phyloP scores from a whole-genome alignment of 805 yeast species.

The Saccharomycopsis javanensis region DNA sequence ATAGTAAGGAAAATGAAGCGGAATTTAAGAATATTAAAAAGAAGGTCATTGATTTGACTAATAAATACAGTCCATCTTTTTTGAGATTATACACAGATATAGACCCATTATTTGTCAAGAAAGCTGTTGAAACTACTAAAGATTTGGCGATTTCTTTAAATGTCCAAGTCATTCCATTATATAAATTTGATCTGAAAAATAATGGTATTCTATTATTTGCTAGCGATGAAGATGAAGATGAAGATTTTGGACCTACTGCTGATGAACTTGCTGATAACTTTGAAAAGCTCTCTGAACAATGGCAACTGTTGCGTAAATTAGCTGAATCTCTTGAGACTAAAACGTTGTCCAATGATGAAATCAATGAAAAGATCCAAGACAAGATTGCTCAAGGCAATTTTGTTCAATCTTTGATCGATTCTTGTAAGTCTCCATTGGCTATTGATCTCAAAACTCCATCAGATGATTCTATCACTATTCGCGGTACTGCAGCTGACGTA shows the following conservation, averaged over 20 bases:
- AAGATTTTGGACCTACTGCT: conserved; percentile 65
- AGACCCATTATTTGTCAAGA: conserved; percentile 47
- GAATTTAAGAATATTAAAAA: conserved; percentile 55
- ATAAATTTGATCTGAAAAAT: conserved; percentile 29
- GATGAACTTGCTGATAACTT: conserved; percentile 51
- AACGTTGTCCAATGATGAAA: conserved; percentile 27
- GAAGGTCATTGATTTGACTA: conserved; percentile 63
- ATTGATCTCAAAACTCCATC: conserved; percentile 41
- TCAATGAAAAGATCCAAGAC: conserved; percentile 14
- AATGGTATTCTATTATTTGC: conserved; percentile 47
- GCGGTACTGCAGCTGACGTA: conserved; percentile 64
- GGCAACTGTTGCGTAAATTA: conserved; percentile 49
- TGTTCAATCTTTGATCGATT: conserved; percentile 25
- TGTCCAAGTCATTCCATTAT: conserved; percentile 52
- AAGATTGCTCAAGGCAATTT: background rate
- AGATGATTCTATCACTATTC: conserved; percentile 50
- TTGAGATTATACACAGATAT: conserved; percentile 53
- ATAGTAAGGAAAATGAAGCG: conserved; percentile 35
- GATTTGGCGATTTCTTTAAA: conserved; percentile 35
- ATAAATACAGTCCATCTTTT: conserved; percentile 58
- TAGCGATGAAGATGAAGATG: conserved; percentile 34
- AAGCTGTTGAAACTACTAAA: conserved; percentile 34
- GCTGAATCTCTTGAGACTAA: conserved; percentile 44
- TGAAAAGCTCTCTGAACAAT: conserved; percentile 41
- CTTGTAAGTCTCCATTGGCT: conserved; percentile 29